Evolutionary conservation across 164 flowering plant species (phyloP).

Genomic region (Euptelea pleiosperma): DNA sequence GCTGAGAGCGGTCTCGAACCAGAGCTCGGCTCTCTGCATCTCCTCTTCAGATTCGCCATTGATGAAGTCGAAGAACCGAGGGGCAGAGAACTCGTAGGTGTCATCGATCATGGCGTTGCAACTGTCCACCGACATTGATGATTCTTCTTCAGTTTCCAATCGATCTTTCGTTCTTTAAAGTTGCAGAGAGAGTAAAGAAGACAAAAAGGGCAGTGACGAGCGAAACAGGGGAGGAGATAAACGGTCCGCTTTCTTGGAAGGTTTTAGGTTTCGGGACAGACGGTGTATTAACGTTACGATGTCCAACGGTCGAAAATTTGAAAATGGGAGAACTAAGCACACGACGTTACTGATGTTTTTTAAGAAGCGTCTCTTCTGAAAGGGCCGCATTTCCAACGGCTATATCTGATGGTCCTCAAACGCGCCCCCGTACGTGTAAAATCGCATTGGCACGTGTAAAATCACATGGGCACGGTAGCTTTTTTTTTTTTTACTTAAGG

Average conservation of each 20-base stretch:
- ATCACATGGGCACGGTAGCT: too few species aligned
- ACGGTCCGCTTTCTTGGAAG: neutral
- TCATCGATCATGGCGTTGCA: conserved; percentile 46
- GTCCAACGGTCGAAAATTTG: too few species aligned
- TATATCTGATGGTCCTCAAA: conserved; percentile 6
- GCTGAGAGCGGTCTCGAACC: conserved; percentile 67
- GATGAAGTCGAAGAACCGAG: conserved; percentile 67
- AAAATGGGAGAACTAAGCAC: too few species aligned
- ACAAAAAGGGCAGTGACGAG: conserved; percentile 9
- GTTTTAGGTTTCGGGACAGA: too few species aligned
- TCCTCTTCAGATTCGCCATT: conserved; percentile 67
- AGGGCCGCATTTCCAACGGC: conserved; percentile 1
- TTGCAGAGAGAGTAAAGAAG: neutral
- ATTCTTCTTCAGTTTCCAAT: too few species aligned
- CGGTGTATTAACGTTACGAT: too few species aligned
- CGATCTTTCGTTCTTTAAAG: neutral
- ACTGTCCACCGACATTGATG: conserved; percentile 11
- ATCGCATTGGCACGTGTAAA: conserved; percentile 1
- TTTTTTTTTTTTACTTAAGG: too few species aligned
- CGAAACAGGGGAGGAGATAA: neutral
- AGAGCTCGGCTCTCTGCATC: conserved; percentile 53
- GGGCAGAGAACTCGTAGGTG: conserved; percentile 80
- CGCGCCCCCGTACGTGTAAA: conserved; percentile 2
- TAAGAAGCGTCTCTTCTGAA: too few species aligned
- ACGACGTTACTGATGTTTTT: too few species aligned